Conservation (phyloP, 2,329 filamentous ascomycete genomes). For the Pseudocercospora fijiensis region DNA sequence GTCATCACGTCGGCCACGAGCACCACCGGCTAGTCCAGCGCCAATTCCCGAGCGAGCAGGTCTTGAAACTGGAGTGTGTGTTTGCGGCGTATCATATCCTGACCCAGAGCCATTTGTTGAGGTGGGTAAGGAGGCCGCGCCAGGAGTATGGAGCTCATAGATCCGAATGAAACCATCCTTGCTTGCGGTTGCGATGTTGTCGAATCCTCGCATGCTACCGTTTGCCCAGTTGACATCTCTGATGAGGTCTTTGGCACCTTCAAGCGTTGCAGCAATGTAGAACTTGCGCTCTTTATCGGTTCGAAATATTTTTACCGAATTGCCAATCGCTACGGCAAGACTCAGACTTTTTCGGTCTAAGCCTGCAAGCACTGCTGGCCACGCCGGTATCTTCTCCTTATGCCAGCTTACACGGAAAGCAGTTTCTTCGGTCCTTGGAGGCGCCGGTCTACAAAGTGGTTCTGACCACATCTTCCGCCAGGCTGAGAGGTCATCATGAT, state of each 20-base stretch:
- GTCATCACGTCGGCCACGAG: slow-evolving; percentile 52
- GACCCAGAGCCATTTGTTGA: slow-evolving; percentile 22
- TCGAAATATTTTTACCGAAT: slow-evolving; percentile 77
- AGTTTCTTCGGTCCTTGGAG: slow-evolving; percentile 78
- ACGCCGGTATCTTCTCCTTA: slow-evolving; percentile 79
- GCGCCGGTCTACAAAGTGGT: slow-evolving; percentile 63
- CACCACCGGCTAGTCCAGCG: slow-evolving; percentile 51
- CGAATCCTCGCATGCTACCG: slow-evolving; percentile 84
- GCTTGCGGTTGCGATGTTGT: slow-evolving; percentile 86
- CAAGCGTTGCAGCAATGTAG: slow-evolving; percentile 76
- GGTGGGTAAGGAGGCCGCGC: slow-evolving; percentile 32
- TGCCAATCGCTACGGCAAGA: slow-evolving; percentile 83
- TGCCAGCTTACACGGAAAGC: slow-evolving; percentile 86
- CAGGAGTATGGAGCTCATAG: slow-evolving; percentile 70
- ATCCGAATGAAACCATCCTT: slow-evolving; percentile 88
- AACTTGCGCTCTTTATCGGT: slow-evolving; percentile 74
- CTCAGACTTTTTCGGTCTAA: slow-evolving; percentile 75
- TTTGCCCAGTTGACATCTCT: slow-evolving; percentile 90
- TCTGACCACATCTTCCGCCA: slow-evolving; percentile 76
- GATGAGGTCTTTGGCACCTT: slow-evolving; percentile 68
- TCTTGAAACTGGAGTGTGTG: slow-evolving; percentile 21
- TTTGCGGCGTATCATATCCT: slow-evolving; percentile 12
- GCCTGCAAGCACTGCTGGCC: slow-evolving; percentile 74
- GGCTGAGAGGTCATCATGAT: slow-evolving; percentile 75
- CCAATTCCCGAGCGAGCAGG: slow-evolving; percentile 51